Percentiles rank a stretch among this genome's conserved stretches.
Evolutionary conservation across 441 rosid species (phyloP).

Genomic region (Manihot esculenta): DNA sequence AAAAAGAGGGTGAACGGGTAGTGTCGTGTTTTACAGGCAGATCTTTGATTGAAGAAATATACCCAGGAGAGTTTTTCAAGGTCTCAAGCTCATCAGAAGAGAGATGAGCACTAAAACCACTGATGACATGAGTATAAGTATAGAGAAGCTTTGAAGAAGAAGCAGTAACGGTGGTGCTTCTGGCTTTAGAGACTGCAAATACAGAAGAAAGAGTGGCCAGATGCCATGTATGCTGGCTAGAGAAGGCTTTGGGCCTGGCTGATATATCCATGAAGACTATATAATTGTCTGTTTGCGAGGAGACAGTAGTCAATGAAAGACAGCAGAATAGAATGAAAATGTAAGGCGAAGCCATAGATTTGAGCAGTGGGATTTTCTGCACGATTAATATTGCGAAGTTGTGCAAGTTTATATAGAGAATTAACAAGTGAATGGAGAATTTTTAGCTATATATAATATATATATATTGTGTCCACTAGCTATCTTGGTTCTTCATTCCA

Average conservation of each 20-base stretch:
- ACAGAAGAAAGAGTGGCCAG: constrained; percentile 20
- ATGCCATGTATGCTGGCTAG: constrained; percentile 16
- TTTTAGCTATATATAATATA: too few relatives aligned
- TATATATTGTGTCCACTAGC: too few relatives aligned
- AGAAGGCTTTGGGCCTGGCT: constrained; percentile 23
- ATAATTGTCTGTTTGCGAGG: constrained; percentile 14
- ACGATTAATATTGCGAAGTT: background rate
- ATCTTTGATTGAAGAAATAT: constrained; percentile 40
- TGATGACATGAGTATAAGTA: constrained; percentile 1
- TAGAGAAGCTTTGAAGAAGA: constrained; percentile 10
- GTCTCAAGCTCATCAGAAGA: constrained; percentile 8
- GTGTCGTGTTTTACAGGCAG: constrained; percentile 44
- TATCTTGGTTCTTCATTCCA: background rate
- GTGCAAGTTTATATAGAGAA: background rate
- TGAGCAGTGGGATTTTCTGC: background rate
- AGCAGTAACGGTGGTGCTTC: background rate
- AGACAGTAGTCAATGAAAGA: background rate
- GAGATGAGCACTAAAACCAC: constrained; percentile 18
- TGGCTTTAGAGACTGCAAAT: background rate
- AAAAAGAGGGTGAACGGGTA: constrained; percentile 56
- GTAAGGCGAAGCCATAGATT: constrained; percentile 1
- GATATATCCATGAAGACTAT: constrained; percentile 23
- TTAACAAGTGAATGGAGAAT: too few relatives aligned
- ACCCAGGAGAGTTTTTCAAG: constrained; percentile 41
- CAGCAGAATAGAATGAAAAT: background rate